A percentile compares a stretch with the other conserved stretches of the same genome.
Evolutionary conservation across 495 filamentous ascomycete genomes (phyloP).

Genomic region (Podospora tetraspora): DNA sequence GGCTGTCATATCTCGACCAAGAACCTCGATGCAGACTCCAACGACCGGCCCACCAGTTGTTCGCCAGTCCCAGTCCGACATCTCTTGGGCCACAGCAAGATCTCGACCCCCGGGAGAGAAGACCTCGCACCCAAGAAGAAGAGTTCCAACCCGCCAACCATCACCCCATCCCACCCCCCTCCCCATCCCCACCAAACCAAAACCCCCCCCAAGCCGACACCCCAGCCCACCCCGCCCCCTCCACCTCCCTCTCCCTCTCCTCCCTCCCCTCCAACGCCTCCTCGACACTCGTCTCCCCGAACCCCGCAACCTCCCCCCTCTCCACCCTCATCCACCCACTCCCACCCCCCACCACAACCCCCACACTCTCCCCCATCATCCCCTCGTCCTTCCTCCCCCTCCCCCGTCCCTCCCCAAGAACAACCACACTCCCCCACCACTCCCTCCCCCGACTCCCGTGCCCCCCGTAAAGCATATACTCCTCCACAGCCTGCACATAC

Average conservation of each 20-base stretch:
- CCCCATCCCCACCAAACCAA: conserved; percentile 14
- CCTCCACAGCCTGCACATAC: conserved; percentile 31
- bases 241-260: conserved; percentile 18
- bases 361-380: conserved; percentile 12
- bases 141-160: not conserved
- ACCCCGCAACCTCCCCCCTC: conserved; percentile 29
- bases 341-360: conserved; percentile 39
- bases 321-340: conserved; percentile 47
- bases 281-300: conserved; percentile 18
- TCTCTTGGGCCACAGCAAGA: not conserved
- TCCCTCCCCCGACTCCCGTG: conserved; percentile 42
- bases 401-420: conserved; percentile 27
- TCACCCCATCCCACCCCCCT: not conserved
- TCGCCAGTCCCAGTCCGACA: not conserved
- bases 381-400: not conserved
- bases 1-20: no score
- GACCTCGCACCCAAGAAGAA: not conserved
- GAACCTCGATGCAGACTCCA: no score
- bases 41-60: no score
- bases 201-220: conserved; percentile 27
- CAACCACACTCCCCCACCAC: conserved; percentile 47
- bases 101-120: not conserved
- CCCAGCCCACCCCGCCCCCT: conserved; percentile 24
- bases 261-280: conserved; percentile 22
- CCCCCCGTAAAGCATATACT: conserved; percentile 45